Conservation (phyloP, 225 moss, liverwort and hornwort species). For the Neckera pumila region DNA sequence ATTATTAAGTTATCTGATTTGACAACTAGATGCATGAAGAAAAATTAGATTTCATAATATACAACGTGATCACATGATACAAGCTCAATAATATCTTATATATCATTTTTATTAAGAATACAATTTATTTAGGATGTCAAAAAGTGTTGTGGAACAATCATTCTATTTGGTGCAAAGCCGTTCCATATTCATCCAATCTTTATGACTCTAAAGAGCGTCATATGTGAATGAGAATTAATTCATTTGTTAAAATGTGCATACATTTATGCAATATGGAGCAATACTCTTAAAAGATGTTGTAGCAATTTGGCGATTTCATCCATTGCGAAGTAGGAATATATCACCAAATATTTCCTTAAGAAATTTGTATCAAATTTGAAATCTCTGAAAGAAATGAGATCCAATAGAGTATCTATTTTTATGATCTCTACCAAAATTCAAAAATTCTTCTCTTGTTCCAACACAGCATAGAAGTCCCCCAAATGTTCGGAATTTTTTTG, state of each 20-base stretch:
- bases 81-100: not conserved
- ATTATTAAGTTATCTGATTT: accelerated
- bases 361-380: not conserved
- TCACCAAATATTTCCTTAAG: not conserved
- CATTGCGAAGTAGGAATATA: not conserved
- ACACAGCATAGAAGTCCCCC: not conserved
- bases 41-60: not conserved
- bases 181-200: too few relatives aligned
- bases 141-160: not conserved
- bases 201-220: not conserved
- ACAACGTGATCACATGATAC: not conserved
- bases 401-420: not conserved
- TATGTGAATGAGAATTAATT: not conserved
- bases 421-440: not conserved
- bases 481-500: too few relatives aligned
- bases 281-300: not conserved
- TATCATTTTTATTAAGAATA: not conserved
- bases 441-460: not conserved
- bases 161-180: not conserved
- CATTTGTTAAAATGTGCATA: not conserved
- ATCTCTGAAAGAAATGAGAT: not conserved
- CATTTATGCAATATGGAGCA: not conserved
- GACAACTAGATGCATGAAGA: too few relatives aligned
- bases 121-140: not conserved
- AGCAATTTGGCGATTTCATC: not conserved